Conservation (phyloP, 2,329 filamentous ascomycete species). For the Ilyonectria robusta region DNA sequence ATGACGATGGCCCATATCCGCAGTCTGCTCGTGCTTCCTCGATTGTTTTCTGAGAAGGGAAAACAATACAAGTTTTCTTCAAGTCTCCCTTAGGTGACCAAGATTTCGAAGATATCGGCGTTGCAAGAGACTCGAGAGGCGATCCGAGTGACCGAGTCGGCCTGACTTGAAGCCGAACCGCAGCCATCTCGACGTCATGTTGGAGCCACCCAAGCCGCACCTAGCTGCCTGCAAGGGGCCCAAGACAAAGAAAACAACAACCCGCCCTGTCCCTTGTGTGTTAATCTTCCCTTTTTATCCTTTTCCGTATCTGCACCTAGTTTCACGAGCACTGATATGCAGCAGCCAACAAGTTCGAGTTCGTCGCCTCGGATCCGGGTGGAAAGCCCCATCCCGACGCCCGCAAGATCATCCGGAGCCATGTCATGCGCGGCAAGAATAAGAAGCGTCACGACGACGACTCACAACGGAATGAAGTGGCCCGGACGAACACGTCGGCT, state of each 20-base stretch:
- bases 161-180: not conserved
- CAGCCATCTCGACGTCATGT: conserved; percentile 27
- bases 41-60: conserved; percentile 35
- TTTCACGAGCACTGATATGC: not conserved
- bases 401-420: conserved; percentile 47
- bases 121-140: not conserved
- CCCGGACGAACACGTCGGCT: not conserved
- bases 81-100: not conserved
- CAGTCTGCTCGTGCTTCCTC: not conserved
- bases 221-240: conserved; percentile 14
- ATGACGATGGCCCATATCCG: conserved; percentile 4
- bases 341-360: conserved; percentile 46
- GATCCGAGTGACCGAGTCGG: not conserved
- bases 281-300: not conserved
- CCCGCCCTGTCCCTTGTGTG: conserved; percentile 24
- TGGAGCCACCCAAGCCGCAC: conserved; percentile 19
- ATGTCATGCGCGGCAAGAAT: conserved; percentile 50
- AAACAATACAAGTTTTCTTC: conserved; percentile 25
- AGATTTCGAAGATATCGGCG: not conserved
- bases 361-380: conserved; percentile 42
- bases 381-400: conserved; percentile 43
- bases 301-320: not conserved
- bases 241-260: conserved; percentile 18
- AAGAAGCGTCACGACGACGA: conserved; percentile 25
- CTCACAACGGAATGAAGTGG: not conserved